Evolutionary conservation across 495 filamentous ascomycete genomes (phyloP), one percentile per base, ranked within the genome.

Genomic region (Amorphotheca resinae): DNA sequence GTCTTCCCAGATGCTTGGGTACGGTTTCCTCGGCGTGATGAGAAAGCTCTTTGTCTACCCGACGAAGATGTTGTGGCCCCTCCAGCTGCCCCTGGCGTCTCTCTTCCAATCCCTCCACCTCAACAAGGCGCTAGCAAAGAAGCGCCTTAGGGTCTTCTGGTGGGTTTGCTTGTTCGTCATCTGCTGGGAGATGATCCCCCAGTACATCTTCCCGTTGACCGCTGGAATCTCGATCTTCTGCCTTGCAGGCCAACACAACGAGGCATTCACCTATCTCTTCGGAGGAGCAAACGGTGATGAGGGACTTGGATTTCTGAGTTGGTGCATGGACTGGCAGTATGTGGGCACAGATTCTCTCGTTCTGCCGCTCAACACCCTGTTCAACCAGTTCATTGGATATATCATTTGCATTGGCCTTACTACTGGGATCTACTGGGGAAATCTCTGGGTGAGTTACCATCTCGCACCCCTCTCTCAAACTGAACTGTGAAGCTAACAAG

Each of bases 221-320:
- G 68, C 64, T 25, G 68, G 69, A 6, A 51, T 79, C 22, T 72
- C 67, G 1, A 67, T 79, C 23, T 68, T 72, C 47, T 77, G 74
- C 45, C 58, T 79, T 4, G 75, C 74, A 8, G 59, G 64, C 3
- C 60, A 67, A 38, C 56, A 68, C 48, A 63, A 58, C 9, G 34
- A 38, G 31, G 68, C 79, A 2, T 76, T 81, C 55, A 75, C 73
- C 39, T 64, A 63, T 38, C 30, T 78, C 5, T 79, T 79, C 37
- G 75, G 75, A 9, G 75, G 75, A 1, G 55, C 73, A 0, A 48
- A 59, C 3, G 67, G 61, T 20, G 77, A 79, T 45, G 72, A 72
- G 21, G 42, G 44, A 26, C 26, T 52, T 6, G 68, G 68, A 2
- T 39, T 70, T 82, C 84, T 64, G 83, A 82, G 57, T 21, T 22